These are phyloP conservation scores for Euphorbia tirucalli DNA, from an alignment of 345 rosid species.

Conservation along the genomic window DNA sequence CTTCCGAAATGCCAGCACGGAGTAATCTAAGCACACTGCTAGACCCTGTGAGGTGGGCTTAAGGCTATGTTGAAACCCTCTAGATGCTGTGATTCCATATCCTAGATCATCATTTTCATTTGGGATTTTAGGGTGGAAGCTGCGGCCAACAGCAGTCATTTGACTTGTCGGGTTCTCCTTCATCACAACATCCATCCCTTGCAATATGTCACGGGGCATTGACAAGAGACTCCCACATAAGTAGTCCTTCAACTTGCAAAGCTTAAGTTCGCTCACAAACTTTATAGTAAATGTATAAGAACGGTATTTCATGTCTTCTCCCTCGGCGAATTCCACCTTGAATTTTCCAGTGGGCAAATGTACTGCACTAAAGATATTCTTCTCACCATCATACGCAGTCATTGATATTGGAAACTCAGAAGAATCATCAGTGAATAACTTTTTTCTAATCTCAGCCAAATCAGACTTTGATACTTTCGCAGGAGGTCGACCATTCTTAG, in stretches of 20 bases:
- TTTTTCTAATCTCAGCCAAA: constrained; percentile 50
- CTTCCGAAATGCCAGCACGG: constrained; percentile 69
- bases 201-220: constrained; percentile 71
- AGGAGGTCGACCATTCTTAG: constrained; percentile 30
- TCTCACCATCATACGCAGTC: constrained; percentile 86
- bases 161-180: constrained; percentile 69
- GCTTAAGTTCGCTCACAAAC: constrained; percentile 62
- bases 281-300: constrained; percentile 44
- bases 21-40: constrained; percentile 72
- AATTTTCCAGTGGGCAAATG: constrained; percentile 49
- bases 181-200: constrained; percentile 89
- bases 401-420: constrained; percentile 44
- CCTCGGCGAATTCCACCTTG: constrained; percentile 40
- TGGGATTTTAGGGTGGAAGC: constrained; percentile 43
- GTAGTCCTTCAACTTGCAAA: constrained; percentile 59
- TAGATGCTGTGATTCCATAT: constrained; percentile 56
- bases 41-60: constrained; percentile 74
- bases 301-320: constrained; percentile 39
- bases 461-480: constrained; percentile 41
- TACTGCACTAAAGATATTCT: constrained; percentile 71
- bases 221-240: constrained; percentile 30
- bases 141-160: constrained; percentile 65
- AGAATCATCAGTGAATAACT: constrained; percentile 47
- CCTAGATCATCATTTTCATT: constrained; percentile 42
- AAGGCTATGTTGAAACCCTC: constrained; percentile 72